Evolutionary conservation across 371 early-diverging fungal species (phyloP).

Genomic region (Mucor saturninus): DNA sequence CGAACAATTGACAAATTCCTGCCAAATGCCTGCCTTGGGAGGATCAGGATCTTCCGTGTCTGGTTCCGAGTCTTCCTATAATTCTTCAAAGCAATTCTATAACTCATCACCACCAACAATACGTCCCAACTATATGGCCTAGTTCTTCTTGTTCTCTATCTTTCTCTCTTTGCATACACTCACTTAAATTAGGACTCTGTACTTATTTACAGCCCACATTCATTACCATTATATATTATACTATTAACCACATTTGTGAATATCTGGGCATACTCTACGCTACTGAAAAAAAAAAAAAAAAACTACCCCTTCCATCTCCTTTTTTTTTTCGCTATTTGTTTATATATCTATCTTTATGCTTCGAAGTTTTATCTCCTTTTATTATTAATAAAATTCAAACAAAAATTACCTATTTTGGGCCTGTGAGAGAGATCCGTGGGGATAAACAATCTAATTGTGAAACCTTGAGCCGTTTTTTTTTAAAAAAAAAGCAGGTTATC

Average conservation of each 20-base stretch:
- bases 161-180: background rate
- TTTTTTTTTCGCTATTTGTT: too few species aligned
- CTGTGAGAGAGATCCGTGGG: background rate
- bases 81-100: background rate
- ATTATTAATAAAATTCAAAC: background rate
- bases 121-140: background rate
- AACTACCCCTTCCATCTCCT: too few species aligned
- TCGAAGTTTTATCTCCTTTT: background rate
- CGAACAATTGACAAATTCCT: conserved; percentile 10
- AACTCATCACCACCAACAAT: background rate
- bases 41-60: conserved; percentile 10
- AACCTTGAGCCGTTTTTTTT: too few species aligned
- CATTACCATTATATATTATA: background rate
- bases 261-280: background rate
- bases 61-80: conserved; percentile 7
- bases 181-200: background rate
- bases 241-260: background rate
- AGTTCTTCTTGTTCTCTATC: background rate
- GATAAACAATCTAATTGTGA: too few species aligned
- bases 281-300: background rate
- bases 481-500: background rate
- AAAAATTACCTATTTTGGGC: conserved; percentile 4
- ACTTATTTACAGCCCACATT: background rate
- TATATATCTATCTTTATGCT: too few species aligned
- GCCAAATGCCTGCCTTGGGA: conserved; percentile 1